Evolutionary conservation across 2,329 filamentous ascomycete genomes (phyloP), one percentile per base, ranked within the genome.

Genomic region (Alternaria burnsii): DNA sequence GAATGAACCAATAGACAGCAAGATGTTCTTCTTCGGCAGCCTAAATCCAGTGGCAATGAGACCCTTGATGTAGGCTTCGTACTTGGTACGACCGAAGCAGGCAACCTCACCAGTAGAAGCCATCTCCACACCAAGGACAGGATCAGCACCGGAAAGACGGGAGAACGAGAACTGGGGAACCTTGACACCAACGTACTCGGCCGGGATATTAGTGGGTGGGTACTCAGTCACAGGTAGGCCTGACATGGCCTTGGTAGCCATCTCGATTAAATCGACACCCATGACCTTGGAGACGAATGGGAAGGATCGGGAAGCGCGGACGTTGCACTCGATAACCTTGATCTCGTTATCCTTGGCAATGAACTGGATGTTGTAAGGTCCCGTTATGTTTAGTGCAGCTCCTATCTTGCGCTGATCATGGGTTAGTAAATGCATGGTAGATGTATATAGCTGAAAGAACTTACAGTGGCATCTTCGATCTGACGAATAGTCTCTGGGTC

Each of bases 281-380:
- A 97, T 98, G 69, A 97, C 93, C 85, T 99, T 99, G 67, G 94
- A 97, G 16, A 98, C 94, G 76, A 99, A 99, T 63, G 95, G 95
- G 86, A 97, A 97, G 0, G 94, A 98, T 67, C 95, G 88, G 46
- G 95, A 97, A 16, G 95, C 95, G 65, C 95, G 90, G 62, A 98
- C 95, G 74, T 99, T 99, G 82, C 95, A 98, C 82, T 99, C 95
- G 67, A 99, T 99, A 68, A 99, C 95, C 85, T 98, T 98, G 85
- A 99, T 98, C 69, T 98, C 94, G 78, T 98, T 98, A 79, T 98
- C 94, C 84, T 98, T 98, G 73, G 95, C 95, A 73, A 99, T 99
- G 83, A 99, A 98, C 79, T 99, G 95, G 66, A 99, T 99, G 82
- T 99, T 99, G 87, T 91, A 97, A 22, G 95, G 95, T 51, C 95